Evolutionary conservation across 306 rosid genomes (phyloP), one percentile per base, ranked within the genome.

Genomic region (Quillaja saponaria): DNA sequence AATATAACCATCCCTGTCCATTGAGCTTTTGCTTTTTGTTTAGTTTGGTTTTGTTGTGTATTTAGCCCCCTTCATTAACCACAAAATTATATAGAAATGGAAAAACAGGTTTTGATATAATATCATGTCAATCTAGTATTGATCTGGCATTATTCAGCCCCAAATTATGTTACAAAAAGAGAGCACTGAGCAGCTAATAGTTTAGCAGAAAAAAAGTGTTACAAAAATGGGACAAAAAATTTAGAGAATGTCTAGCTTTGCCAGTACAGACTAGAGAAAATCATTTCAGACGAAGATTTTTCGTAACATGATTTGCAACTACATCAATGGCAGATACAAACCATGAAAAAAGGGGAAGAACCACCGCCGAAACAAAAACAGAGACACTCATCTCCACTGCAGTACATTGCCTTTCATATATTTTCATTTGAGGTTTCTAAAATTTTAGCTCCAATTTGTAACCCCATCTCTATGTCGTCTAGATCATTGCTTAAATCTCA

Each of bases 341-440:
- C 78, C 97, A 84, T 87, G 92, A 84, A 89, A 90, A 84, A 89
- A 82, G 68, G 50, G 68, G 50, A 51, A 72, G 74, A 63, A 71
- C 45, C 55, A 52, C 68, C 60, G 80, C 78, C 68, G 58, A 48
- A 71, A 25, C 31, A 1, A 69, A 81, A 83, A 76, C 66, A 64
- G 49, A 70, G 68, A 66, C 8, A 63, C 9, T 72, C 28, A 49
- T 44, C 64, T 71, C 61, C 73, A 68, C 66, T 74, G 21, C 37
- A 28, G 63, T 44, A 53, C 66, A 57, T 25, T 13, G 17, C 34
- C 58, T 54, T 61, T 54, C 14, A 51, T 34, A 34, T 62, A 50
- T 64, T 71, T 59, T 25, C 4, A 25, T 25, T 25, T 25, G 31
- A 25, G 63, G 39, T 63, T 67, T 74, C 21, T 71, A 79, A 71